Evolutionary conservation across 2,329 filamentous ascomycete genomes (phyloP), one percentile per base, ranked within the genome.

Genomic region (Arachnomyces sp.): DNA sequence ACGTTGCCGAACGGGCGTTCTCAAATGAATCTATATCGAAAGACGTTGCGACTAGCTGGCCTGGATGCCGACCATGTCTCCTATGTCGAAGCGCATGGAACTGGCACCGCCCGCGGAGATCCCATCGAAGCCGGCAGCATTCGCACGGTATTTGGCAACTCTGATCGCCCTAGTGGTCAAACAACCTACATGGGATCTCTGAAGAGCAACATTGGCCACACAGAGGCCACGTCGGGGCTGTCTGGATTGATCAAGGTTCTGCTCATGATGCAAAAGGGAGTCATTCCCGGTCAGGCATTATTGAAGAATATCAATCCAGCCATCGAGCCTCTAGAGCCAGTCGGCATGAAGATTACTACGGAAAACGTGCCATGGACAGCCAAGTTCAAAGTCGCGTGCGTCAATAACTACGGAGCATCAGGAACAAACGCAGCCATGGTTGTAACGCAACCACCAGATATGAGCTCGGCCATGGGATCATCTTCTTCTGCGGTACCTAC

Each of bases 21-120:
- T 16, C 48, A 50, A 37, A 34, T 34, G 28, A 25, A 40, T 0
- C 50, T 73, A 42, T 56, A 56, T 13, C 34, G 44, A 13, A 9
- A 25, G 6, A 37, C 42, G 7, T 60, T 36, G n/a, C 9, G n/a
- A 8, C 9, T 33, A 6, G 30, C 28, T 16, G 43, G 37, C 12
- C 43, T 39, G 20, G 1, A 29, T 11, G n/a, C 20, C 16, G n/a
- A 18, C 25, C 13, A 47, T 11, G 59, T 58, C 4, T 50, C 56
- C 60, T 93, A 90, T 54, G 80, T 94, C 7, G 87, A 93, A 63
- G 87, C 92, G 80, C 86, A 94, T 59, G 87, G 84, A 11, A 94
- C 87, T 2, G 87, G 87, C 25, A 94, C 85, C 0, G 84, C 92
- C 59, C 85, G 83, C 25, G 87, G 84, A 45, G 87, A 94, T 54